Conservation (phyloP, 306 rosid genomes). For the Cucurbita argyrosperma region DNA sequence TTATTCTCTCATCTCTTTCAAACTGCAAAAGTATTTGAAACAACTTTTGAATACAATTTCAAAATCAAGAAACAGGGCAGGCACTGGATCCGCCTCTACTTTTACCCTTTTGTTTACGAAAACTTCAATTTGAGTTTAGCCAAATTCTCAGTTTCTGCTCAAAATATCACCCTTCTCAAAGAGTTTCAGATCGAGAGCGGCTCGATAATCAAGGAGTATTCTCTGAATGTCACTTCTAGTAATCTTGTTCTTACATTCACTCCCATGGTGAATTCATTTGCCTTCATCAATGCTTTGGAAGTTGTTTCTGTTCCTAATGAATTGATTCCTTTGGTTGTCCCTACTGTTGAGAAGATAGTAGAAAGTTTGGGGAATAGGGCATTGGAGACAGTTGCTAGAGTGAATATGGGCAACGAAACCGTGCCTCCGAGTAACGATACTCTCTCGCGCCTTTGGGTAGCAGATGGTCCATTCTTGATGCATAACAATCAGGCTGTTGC, state of each 20-base stretch:
- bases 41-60: slow-evolving; percentile 36
- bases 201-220: slow-evolving; percentile 29
- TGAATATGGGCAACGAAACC: slow-evolving; percentile 47
- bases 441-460: slow-evolving; percentile 40
- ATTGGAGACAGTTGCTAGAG: slow-evolving; percentile 41
- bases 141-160: slow-evolving; percentile 55
- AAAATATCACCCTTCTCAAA: slow-evolving; percentile 30
- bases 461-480: slow-evolving; percentile 25
- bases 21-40: slow-evolving; percentile 37
- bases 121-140: slow-evolving; percentile 32
- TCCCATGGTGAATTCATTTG: slow-evolving; percentile 38
- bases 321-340: slow-evolving; percentile 26
- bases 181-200: slow-evolving; percentile 18
- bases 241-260: slow-evolving; percentile 33
- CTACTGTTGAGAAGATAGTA: slow-evolving; percentile 12
- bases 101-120: slow-evolving; percentile 29
- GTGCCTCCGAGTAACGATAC: slow-evolving; percentile 32
- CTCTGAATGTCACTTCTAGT: slow-evolving; percentile 25
- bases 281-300: slow-evolving; percentile 58
- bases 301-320: slow-evolving; percentile 36
- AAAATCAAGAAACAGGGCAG: slow-evolving; percentile 31
- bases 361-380: slow-evolving; percentile 21
- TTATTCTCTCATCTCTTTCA: slow-evolving; percentile 21
- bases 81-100: slow-evolving; percentile 55
- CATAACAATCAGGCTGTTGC: slow-evolving; percentile 1